A percentile compares a stretch with the other conserved stretches of the same genome.
Conservation (phyloP, 306 rosid genomes). For the Castanea crenata region DNA sequence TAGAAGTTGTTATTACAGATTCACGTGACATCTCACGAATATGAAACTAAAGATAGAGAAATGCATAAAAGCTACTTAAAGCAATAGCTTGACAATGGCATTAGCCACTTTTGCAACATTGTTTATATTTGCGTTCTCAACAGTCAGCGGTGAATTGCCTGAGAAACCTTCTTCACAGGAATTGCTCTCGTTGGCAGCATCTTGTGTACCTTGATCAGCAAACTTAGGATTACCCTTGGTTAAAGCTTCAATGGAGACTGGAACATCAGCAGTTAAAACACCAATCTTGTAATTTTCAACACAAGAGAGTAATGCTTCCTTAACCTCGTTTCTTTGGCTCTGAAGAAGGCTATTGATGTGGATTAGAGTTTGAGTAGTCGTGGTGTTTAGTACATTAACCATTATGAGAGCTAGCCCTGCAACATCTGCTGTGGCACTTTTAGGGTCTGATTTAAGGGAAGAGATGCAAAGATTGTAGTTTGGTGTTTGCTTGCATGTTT, state of each 20-base stretch:
- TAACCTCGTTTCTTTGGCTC: neutral
- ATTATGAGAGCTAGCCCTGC: conserved; percentile 33
- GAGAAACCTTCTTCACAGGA: conserved; percentile 33
- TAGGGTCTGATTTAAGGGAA: conserved; percentile 30
- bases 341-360: neutral
- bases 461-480: conserved; percentile 26
- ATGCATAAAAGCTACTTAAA: conserved; percentile 5
- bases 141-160: conserved; percentile 34
- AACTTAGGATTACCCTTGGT: conserved; percentile 32
- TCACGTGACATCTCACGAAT: too few species aligned
- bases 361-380: conserved; percentile 15
- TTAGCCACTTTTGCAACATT: conserved; percentile 28
- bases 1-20: too few species aligned
- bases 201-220: conserved; percentile 37
- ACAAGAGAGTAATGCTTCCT: conserved; percentile 24
- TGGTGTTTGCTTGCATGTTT: conserved; percentile 54
- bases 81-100: conserved; percentile 38
- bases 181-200: conserved; percentile 30
- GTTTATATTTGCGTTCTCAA: conserved; percentile 17
- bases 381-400: conserved; percentile 22
- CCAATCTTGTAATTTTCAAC: conserved; percentile 16
- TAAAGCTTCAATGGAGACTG: conserved; percentile 37
- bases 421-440: conserved; percentile 27
- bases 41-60: neutral
- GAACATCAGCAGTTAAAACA: conserved; percentile 32